Evolutionary conservation across 2,329 filamentous ascomycete genomes (phyloP), one percentile per base, ranked within the genome.

Genomic region (Phyllosticta citribraziliensis): DNA sequence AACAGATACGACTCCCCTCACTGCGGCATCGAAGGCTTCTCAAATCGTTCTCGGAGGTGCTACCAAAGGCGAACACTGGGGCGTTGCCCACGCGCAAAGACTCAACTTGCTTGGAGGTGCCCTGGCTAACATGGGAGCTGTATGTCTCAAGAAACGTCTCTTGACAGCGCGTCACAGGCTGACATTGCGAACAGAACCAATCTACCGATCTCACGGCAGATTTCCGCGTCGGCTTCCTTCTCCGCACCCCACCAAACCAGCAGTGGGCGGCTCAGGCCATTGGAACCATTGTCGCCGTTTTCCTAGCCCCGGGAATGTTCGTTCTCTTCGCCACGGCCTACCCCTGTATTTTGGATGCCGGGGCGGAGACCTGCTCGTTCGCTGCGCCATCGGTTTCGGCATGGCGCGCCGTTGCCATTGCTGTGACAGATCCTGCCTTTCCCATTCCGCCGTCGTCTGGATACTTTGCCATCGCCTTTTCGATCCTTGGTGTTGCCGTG

Each of bases 41-140:
- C 86, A 88, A 75, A 82, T 88, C 61, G 79, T 88, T 60, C 84
- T 86, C 55, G 85, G 85, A 65, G 85, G 82, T 57, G 84, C 84
- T 30, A 87, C 85, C 40, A 79, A 79, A 50, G 78, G 80, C 64
- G 76, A 81, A 62, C 74, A 79, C 64, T 82, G 80, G 71, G 67
- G 72, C 1, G 65, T 81, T 60, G 66, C 73, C 6, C 71, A 81
- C 17, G 83, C 85, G 0, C 86, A 88, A 73, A 76, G 79, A 57
- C 79, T 88, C 73, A 88, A 88, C 75, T 73, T 88, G 30, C 79
- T 87, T 33, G 85, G 85, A 52, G 85, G 85, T 52, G 74, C 74
- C n/a, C 66, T 76, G 19, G 74, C 72, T 24, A 71, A 66, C 60
- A 73, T 76, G 61, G 73, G 72, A 57, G 72, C 74, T 59, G 35